phyloP scores from a whole-genome alignment of 176 grass and related monocot species.

The Rhynchospora breviuscula region DNA sequence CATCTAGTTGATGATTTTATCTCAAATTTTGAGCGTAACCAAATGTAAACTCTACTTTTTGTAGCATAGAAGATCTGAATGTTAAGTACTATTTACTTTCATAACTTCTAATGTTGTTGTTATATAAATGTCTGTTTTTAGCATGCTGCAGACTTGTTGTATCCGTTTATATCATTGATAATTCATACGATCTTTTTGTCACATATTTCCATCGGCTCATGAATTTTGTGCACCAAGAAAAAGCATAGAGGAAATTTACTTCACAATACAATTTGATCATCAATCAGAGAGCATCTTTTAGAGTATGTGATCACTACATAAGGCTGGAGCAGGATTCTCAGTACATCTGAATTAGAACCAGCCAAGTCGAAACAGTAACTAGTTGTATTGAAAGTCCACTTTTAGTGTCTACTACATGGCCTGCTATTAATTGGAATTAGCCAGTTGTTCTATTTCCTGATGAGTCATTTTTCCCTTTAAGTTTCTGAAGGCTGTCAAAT shows the following conservation, averaged over 20 bases:
- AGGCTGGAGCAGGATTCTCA: not conserved
- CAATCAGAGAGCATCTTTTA: not conserved
- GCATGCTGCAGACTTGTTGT: not conserved
- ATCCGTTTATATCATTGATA: not conserved
- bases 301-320: not conserved
- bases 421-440: not conserved
- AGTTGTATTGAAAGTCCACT: not conserved
- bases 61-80: not conserved
- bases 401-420: not conserved
- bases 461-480: not conserved
- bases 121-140: not conserved
- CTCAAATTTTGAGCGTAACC: not conserved
- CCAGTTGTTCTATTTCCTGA: not conserved
- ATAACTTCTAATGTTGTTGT: not conserved
- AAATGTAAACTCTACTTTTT: not conserved
- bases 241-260: not conserved
- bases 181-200: not conserved
- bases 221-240: not conserved
- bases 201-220: not conserved
- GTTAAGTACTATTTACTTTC: not conserved
- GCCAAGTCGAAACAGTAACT: not conserved
- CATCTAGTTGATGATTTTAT: constrained; percentile 2
- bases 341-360: not conserved
- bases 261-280: not conserved
- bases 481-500: not conserved